Evolutionary conservation across 2,329 filamentous ascomycete genomes (phyloP).

Genomic region (Apiospora pterosperma): DNA sequence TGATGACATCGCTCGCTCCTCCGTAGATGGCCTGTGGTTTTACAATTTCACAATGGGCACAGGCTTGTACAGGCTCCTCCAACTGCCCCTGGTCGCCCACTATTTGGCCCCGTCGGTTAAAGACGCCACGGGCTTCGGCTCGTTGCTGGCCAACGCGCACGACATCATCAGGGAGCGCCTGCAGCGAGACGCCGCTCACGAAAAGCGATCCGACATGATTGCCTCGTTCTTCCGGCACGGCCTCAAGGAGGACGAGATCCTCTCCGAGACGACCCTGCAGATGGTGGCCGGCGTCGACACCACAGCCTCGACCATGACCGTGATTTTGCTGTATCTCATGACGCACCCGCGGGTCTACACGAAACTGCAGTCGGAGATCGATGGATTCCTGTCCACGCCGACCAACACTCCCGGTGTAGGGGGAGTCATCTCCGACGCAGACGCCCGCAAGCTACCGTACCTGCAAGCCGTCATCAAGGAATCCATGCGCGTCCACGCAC

Average conservation of each 20-base stretch:
- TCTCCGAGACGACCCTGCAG: constrained; percentile 30
- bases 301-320: constrained; percentile 46
- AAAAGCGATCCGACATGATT: constrained; percentile 2
- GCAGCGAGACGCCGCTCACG: background rate
- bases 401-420: constrained; percentile 14
- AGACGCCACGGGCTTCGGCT: background rate
- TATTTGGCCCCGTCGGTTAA: background rate
- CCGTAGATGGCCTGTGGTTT: background rate
- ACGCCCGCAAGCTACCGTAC: background rate
- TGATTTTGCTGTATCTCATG: constrained; percentile 45
- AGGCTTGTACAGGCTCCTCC: background rate
- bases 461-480: constrained; percentile 12
- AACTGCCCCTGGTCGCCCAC: background rate
- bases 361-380: constrained; percentile 43
- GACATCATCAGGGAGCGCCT: background rate
- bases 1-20: constrained; percentile 34
- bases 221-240: constrained; percentile 39
- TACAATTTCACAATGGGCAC: background rate
- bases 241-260: constrained; percentile 36
- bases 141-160: background rate
- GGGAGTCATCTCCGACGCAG: constrained; percentile 20
- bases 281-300: constrained; percentile 42
- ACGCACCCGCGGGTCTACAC: constrained; percentile 40
- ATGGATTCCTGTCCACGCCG: constrained; percentile 23
- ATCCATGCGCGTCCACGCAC: constrained; percentile 6